Evolutionary conservation across 345 rosid species (phyloP), one percentile per base, ranked within the genome.

Genomic region (Hevea brasiliensis): DNA sequence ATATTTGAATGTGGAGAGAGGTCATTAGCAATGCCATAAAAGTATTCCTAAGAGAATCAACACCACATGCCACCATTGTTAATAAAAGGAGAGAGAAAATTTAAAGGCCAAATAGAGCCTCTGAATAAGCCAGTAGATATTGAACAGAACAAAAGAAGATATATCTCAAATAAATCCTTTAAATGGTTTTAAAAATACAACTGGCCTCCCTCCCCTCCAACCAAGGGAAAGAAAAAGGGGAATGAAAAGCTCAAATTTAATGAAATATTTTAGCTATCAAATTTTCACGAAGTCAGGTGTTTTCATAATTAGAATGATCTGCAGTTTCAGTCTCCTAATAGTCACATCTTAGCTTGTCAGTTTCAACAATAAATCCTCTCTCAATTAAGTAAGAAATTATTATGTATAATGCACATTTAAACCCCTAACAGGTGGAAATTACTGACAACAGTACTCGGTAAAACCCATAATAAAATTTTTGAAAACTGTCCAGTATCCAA

Each of bases 1-100:
- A 92, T 79, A 71, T 84, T 87, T 72, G 96, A 78, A 60, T 88
- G 94, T 0, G 96, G 98, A n/a, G 92, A 89, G 40, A 92, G 90
- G 68, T 89, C 96, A 80, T 89, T 89, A 9, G 86, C 67, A 12
- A 85, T 84, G 65, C 99, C 94, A 17, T 95, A 92, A 67, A 90
- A 95, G 57, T 95, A 95, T 79, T 92, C 99, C 97, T 92, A 87
- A 42, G 66, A 79, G 58, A 79, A 10, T 26, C 4, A 77, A 42
- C 37, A 37, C 8, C 20, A 63, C 3, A 40, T 21, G 21, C 20
- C 26, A 72, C 15, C 62, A 14, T 62, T 37, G 13, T 44, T 50
- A 48, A 18, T 61, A 6, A 21, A 35, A 61, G 24, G 26, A 61
- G 40, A 3, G 18, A 9, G 6, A 47, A 47, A 12, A 1, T 14